These are phyloP conservation scores for Diplodia seriata DNA, from an alignment of 2,329 filamentous ascomycete genomes.

Conservation along the genomic window DNA sequence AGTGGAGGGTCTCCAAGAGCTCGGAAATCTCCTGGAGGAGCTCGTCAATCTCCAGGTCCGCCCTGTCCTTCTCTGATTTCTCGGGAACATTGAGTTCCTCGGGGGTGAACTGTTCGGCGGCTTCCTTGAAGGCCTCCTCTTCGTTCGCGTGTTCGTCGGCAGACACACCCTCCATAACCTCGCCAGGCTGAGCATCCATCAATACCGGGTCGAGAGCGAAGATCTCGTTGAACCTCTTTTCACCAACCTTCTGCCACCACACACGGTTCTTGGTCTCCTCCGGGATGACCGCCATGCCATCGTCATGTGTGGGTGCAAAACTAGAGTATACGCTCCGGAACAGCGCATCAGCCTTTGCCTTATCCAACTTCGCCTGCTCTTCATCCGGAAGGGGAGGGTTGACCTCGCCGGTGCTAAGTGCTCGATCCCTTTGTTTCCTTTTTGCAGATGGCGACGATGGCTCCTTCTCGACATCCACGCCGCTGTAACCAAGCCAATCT, in stretches of 20 bases:
- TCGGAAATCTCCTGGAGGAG: constrained; percentile 76
- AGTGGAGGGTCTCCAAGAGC: constrained; percentile 76
- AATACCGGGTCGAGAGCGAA: constrained; percentile 62
- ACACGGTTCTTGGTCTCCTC: constrained; percentile 70
- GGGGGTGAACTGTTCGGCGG: constrained; percentile 48
- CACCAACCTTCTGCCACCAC: constrained; percentile 78
- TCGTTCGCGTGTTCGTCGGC: constrained; percentile 48
- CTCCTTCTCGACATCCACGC: constrained; percentile 50
- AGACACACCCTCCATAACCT: constrained; percentile 34
- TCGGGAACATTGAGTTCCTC: constrained; percentile 38
- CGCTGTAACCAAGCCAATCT: constrained; percentile 67
- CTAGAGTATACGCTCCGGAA: constrained; percentile 81
- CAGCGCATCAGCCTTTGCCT: constrained; percentile 73
- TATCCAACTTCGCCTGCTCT: constrained; percentile 52
- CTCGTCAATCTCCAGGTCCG: constrained; percentile 67
- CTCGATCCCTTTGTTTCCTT: constrained; percentile 74
- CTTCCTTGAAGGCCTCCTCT: constrained; percentile 47
- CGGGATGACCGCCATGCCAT: constrained; percentile 73
- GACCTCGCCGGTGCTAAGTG: constrained; percentile 69
- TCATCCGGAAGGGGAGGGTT: constrained; percentile 59
- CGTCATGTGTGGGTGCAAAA: constrained; percentile 78
- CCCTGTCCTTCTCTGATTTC: constrained; percentile 42
- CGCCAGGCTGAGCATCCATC: constrained; percentile 37
- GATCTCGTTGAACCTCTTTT: constrained; percentile 69
- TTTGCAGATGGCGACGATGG: constrained; percentile 66